A percentile compares a stretch with the other conserved stretches of the same genome.
These are phyloP conservation scores for Protomyces inouyei DNA, from an alignment of 1,139 yeast genomes.

Conservation along the genomic window DNA sequence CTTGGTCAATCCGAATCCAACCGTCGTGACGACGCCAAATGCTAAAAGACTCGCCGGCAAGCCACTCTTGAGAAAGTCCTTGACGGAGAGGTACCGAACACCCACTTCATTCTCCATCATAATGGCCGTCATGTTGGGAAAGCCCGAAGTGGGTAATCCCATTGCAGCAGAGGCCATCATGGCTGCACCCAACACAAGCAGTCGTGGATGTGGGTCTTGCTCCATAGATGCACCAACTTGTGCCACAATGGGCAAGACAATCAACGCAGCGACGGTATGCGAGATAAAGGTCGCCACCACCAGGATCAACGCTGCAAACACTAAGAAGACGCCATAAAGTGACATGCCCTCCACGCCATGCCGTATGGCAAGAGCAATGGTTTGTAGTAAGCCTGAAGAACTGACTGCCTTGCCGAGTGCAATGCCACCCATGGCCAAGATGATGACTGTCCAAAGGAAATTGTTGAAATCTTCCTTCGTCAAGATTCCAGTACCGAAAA, in stretches of 20 bases:
- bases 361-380: constrained; percentile 69
- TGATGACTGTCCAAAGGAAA: constrained; percentile 88
- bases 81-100: constrained; percentile 74
- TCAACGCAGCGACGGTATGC: constrained; percentile 92
- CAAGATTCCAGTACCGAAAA: constrained; percentile 82
- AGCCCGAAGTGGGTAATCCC: constrained; percentile 95
- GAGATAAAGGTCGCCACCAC: constrained; percentile 90
- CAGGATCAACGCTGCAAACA: constrained; percentile 72
- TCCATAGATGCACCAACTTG: constrained; percentile 76
- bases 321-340: constrained; percentile 61
- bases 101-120: constrained; percentile 89
- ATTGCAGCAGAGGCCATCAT: constrained; percentile 84
- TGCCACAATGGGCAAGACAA: constrained; percentile 78
- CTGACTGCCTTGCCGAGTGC: constrained; percentile 90
- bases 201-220: constrained; percentile 57
- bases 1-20: constrained; percentile 60
- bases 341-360: constrained; percentile 54
- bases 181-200: constrained; percentile 79
- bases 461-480: constrained; percentile 84
- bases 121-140: constrained; percentile 93
- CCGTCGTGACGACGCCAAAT: constrained; percentile 62
- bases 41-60: constrained; percentile 77
- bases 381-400: constrained; percentile 74
- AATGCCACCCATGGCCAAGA: constrained; percentile 94
- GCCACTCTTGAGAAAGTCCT: constrained; percentile 79